Conservation (phyloP, 176 grass and related monocot genomes). For the Lolium rigidum region DNA sequence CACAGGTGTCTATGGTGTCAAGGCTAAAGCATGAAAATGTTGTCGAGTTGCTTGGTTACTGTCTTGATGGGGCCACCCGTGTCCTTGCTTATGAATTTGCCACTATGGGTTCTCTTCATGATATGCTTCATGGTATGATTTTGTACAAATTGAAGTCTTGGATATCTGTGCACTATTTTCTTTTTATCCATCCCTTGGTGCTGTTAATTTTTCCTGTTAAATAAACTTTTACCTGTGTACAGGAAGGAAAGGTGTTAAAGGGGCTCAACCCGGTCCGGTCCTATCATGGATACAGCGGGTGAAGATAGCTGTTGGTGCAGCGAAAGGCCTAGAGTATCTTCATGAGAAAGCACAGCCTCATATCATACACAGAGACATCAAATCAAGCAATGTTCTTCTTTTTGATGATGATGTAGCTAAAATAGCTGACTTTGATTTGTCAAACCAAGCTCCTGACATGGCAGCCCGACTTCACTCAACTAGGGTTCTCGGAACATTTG, state of each 20-base stretch:
- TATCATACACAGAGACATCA: conserved; percentile 84
- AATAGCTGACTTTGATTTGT: conserved; percentile 82
- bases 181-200: conserved; percentile 31
- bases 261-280: conserved; percentile 80
- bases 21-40: conserved; percentile 85
- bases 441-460: conserved; percentile 89
- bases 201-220: neutral
- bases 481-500: conserved; percentile 87
- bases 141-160: conserved; percentile 33
- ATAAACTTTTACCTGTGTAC: conserved; percentile 28
- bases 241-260: conserved; percentile 89
- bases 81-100: conserved; percentile 80
- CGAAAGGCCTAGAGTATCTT: conserved; percentile 83
- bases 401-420: conserved; percentile 85
- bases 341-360: conserved; percentile 86
- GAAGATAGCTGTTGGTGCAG: conserved; percentile 84
- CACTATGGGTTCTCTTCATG: conserved; percentile 87
- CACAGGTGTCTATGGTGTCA: conserved; percentile 73
- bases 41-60: conserved; percentile 87
- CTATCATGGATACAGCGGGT: conserved; percentile 76
- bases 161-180: neutral
- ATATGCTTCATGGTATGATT: conserved; percentile 79
- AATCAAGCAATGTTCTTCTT: conserved; percentile 87
- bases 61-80: conserved; percentile 63
- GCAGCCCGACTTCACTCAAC: conserved; percentile 89